Evolutionary conservation across 345 rosid species (phyloP), one percentile per base, ranked within the genome.

Genomic region (Ricinus communis): DNA sequence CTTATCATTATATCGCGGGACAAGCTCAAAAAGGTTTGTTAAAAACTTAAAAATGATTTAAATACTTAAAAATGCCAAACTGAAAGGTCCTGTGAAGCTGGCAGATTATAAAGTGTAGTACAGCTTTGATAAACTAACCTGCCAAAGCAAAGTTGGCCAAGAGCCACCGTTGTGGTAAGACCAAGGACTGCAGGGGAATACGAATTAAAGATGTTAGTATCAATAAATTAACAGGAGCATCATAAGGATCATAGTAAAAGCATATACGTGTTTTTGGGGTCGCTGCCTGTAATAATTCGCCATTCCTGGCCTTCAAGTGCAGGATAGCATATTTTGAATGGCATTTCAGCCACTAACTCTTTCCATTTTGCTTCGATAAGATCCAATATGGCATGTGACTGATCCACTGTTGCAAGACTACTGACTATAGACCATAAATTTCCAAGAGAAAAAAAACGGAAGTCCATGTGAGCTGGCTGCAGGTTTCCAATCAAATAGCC

Each of bases 401-500:
- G 97, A 30, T 91, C 87, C 52, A 66, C 31, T 8, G 93, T 84
- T 46, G 95, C 90, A 51, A 90, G 91, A 70, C 91, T 78, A 71
- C 97, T 78, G 8, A 87, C 82, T 63, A 93, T 71, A 31, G 97
- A 87, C 98, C 97, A 93, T 33, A 93, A 78, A 64, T 93, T 93
- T 65, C 98, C 97, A 52, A 93, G 86, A 64, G 98, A 83, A 82
- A 93, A 93, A 87, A 93, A 89, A 68, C 95, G 89, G 83, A 93
- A 93, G 74, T 93, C 97, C 98, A 93, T 93, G 80, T 90, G 96
- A 43, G 97, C 98, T 0, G 98, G 98, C 78, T 93, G 98, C 82
- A 90, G 86, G 71, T 93, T 93, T 72, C 98, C 96, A 47, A 93
- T 84, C 76, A 90, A 75, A 73, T 90, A 88, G 14, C 98, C 97